Base-by-base conservation (phyloP, 805 yeast species). In the Candida hispaniensis region DNA sequence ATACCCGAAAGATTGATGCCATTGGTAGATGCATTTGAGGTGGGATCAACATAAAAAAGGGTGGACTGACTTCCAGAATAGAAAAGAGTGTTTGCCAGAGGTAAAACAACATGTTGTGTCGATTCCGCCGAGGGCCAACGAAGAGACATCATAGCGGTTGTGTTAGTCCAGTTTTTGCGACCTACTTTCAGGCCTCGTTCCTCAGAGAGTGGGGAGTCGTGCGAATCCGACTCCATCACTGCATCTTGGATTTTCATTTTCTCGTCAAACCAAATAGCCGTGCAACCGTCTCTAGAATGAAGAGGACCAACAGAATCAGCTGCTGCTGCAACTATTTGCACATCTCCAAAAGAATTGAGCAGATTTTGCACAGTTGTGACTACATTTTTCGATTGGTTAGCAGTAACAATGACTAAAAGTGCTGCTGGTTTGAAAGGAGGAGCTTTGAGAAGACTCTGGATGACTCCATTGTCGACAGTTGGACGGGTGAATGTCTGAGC, bases 51-150 rank as follows among this genome's bases (percentile, higher is more conserved):
- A 20, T 35, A 30, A 6, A 42, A 27, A 18, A 47, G 26, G 3
- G 47, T 40, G 11, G 43, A 26, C 18, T 39, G 45, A 10, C 41
- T 29, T 7, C 56, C 56, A 2, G 50, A 47, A 3, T 41, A 38
- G 41, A 56, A 56, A 6, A 56, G 41, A 1, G 60, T 56, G 36
- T 52, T 55, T 1, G 61, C 59, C 9, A 47, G 46, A 3, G 58
- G 56, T 16, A 54, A 17, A 14, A 43, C 46, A 4, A 51, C 33
- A 20, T 47, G 49, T 5, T 33, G 26, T 6, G 12, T 9, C 5
- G 34, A 38, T 6, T 41, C 38, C 7, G 46, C 21, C 10, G 44
- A 26, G n/a, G n/a, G n/a, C n/a, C n/a, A n/a, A n/a, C n/a, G n/a
- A 11, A 48, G 12, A 2, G 47, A 36, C 14, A 32, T 33, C 8